A percentile compares a stretch with the other conserved stretches of the same genome.
phyloP scores from a whole-genome alignment of 805 yeast genomes.

The Kluyveromyces lactis region DNA sequence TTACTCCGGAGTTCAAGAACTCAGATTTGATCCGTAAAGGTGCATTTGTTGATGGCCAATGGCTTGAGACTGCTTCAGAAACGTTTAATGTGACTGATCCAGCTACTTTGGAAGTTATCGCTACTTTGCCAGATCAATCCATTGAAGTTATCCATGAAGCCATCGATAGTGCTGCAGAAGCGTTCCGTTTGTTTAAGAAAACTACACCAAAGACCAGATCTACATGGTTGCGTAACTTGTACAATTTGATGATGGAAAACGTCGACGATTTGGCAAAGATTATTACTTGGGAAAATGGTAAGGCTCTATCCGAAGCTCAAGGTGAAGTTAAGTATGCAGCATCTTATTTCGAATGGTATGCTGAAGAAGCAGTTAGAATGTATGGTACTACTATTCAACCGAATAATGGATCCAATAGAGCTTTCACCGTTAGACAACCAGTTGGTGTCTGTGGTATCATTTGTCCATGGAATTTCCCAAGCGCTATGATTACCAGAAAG shows the following conservation, averaged over 20 bases:
- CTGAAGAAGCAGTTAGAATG: constrained; percentile 53
- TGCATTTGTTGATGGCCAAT: constrained; percentile 65
- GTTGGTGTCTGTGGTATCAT: constrained; percentile 57
- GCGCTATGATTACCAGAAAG: constrained; percentile 59
- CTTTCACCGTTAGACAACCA: constrained; percentile 48
- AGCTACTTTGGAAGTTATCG: constrained; percentile 51
- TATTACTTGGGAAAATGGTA: constrained; percentile 55
- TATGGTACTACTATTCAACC: constrained; percentile 55
- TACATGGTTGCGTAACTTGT: constrained; percentile 41
- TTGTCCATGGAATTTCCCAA: constrained; percentile 63
- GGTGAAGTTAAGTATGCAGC: constrained; percentile 56
- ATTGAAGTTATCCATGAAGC: constrained; percentile 51
- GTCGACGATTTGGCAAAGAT: constrained; percentile 49
- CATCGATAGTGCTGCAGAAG: constrained; percentile 38
- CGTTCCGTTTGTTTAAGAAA: constrained; percentile 39
- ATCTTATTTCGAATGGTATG: constrained; percentile 82
- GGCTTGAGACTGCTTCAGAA: constrained; percentile 38
- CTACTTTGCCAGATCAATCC: constrained; percentile 55
- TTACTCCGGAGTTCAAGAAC: constrained; percentile 33
- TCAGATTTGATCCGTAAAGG: constrained; percentile 47
- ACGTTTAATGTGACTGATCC: constrained; percentile 70
- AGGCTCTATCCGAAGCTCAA: constrained; percentile 42
- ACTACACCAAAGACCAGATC: constrained; percentile 45
- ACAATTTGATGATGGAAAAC: constrained; percentile 45
- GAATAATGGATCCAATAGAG: constrained; percentile 40